These are phyloP conservation scores for Tylopilus subfusipes DNA, from an alignment of 768 basidiomycete genomes.

Conservation along the genomic window DNA sequence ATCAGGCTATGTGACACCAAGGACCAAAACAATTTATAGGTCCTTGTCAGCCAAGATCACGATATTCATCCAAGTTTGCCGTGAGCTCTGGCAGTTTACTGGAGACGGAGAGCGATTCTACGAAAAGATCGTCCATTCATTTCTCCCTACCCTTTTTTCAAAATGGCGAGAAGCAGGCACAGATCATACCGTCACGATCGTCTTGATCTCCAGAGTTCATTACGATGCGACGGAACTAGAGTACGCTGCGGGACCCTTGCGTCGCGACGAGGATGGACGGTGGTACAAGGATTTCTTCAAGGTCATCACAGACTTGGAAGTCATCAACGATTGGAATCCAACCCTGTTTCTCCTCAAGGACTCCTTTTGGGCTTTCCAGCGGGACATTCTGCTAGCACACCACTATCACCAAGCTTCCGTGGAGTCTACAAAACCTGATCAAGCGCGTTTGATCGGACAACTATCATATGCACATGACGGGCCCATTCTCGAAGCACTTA, in stretches of 20 bases:
- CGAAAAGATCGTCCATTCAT: slow-evolving; percentile 97
- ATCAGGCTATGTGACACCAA: slow-evolving; percentile 72
- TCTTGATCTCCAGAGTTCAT: slow-evolving; percentile 88
- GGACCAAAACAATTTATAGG: slow-evolving; percentile 87
- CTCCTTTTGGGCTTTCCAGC: slow-evolving; percentile 87
- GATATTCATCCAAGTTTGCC: slow-evolving; percentile 94
- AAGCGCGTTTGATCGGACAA: slow-evolving; percentile 69
- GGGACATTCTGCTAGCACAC: slow-evolving; percentile 86
- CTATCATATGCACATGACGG: slow-evolving; percentile 90
- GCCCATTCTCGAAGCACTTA: slow-evolving; percentile 92
- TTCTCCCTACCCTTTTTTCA: slow-evolving; percentile 83
- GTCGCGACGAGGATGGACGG: slow-evolving; percentile 65
- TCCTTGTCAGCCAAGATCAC: slow-evolving; percentile 90
- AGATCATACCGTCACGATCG: slow-evolving; percentile 91
- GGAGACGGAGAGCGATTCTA: slow-evolving; percentile 94
- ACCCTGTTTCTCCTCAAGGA: slow-evolving; percentile 85
- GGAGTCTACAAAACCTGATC: slow-evolving; percentile 42
- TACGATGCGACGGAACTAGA: slow-evolving; percentile 79
- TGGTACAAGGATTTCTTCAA: slow-evolving; percentile 98
- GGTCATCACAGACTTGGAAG: slow-evolving; percentile 89
- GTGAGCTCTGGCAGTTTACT: slow-evolving; percentile 95
- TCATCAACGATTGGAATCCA: slow-evolving; percentile 82
- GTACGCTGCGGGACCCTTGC: slow-evolving; percentile 80
- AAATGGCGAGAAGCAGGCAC: slow-evolving; percentile 83
- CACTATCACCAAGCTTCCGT: slow-evolving; percentile 74